Evolutionary conservation across 2,329 filamentous ascomycete species (phyloP).

Genomic region (Zasmidium angulare): DNA sequence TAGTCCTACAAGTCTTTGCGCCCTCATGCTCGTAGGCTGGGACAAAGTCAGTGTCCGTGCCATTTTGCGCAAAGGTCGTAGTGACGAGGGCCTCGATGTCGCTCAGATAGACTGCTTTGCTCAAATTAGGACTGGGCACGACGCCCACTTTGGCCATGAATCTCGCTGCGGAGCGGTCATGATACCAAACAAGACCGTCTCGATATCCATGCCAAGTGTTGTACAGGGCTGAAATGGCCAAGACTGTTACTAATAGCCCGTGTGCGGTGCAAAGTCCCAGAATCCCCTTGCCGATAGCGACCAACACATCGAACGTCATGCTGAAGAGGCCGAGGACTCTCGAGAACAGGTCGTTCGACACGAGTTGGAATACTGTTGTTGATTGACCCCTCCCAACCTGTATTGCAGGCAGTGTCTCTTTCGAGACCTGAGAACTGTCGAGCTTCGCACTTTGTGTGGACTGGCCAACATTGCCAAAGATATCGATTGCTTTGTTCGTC

Average conservation of each 20-base stretch:
- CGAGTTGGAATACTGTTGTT: slow-evolving; percentile 28
- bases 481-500: slow-evolving; percentile 74
- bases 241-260: slow-evolving; percentile 67
- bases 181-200: slow-evolving; percentile 77
- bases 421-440: slow-evolving; percentile 20
- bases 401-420: slow-evolving; percentile 12
- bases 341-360: slow-evolving; percentile 31
- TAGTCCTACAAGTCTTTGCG: slow-evolving; percentile 31
- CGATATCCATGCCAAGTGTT: slow-evolving; percentile 76
- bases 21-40: not conserved
- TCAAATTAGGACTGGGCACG: slow-evolving; percentile 75
- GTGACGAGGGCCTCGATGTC: slow-evolving; percentile 68
- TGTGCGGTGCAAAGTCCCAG: slow-evolving; percentile 55
- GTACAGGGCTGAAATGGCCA: slow-evolving; percentile 67
- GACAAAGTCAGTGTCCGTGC: slow-evolving; percentile 9
- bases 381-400: slow-evolving; percentile 15
- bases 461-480: slow-evolving; percentile 74
- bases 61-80: slow-evolving; percentile 31
- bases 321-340: slow-evolving; percentile 27
- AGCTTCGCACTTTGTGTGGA: slow-evolving; percentile 57
- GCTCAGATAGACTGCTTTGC: slow-evolving; percentile 76
- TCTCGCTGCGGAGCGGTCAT: slow-evolving; percentile 72
- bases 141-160: slow-evolving; percentile 85
- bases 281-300: slow-evolving; percentile 31
- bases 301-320: slow-evolving; percentile 45